phyloP scores from a whole-genome alignment of 345 rosid species.

The Salix viminalis region DNA sequence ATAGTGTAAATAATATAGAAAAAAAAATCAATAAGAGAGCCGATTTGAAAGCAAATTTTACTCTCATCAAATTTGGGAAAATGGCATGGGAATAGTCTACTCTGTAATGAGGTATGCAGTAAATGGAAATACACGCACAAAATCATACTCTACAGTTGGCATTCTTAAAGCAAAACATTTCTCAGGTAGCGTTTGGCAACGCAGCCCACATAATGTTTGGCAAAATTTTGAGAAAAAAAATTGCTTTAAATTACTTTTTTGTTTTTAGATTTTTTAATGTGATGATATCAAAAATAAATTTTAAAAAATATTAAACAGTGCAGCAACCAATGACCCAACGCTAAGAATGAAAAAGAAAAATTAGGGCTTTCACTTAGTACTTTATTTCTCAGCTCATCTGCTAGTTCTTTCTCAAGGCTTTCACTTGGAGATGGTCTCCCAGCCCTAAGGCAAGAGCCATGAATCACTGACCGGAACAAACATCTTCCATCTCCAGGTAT shows the following conservation, averaged over 20 bases:
- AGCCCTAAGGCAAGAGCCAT: slow-evolving; percentile 44
- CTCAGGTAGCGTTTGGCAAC: no score
- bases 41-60: neutral
- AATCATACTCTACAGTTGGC: neutral
- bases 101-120: neutral
- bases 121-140: no score
- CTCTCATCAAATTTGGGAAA: neutral
- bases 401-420: slow-evolving; percentile 48
- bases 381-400: slow-evolving; percentile 61
- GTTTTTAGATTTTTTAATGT: no score
- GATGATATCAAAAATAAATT: no score
- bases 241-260: no score
- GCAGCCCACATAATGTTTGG: no score
- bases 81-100: no score
- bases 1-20: neutral
- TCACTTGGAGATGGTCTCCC: slow-evolving; percentile 59
- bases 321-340: neutral
- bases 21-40: neutral
- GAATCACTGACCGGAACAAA: slow-evolving; percentile 61
- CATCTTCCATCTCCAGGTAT: slow-evolving; percentile 72
- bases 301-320: neutral
- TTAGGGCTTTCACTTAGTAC: slow-evolving; percentile 18
- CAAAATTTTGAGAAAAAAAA: no score
- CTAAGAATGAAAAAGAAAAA: neutral
- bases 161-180: neutral